phyloP scores from a whole-genome alignment of 1,284 basidiomycete species.

The Pisolithus thermaeus region DNA sequence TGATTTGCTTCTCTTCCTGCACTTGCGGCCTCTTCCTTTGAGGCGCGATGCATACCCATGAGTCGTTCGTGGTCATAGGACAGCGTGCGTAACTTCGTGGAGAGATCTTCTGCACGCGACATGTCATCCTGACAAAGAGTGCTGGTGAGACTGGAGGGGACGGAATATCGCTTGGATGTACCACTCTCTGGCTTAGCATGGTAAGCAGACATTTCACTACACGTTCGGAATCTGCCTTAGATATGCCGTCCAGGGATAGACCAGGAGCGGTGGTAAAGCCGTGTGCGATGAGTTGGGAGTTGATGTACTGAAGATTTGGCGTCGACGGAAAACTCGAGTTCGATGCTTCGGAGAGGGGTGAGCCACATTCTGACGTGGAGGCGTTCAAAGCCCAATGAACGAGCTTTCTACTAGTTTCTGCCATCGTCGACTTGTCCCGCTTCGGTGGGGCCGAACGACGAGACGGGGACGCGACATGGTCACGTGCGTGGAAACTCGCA shows the following conservation, averaged over 20 bases:
- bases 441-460: constrained; percentile 7
- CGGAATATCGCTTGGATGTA: constrained; percentile 35
- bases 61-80: constrained; percentile 82
- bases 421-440: constrained; percentile 19
- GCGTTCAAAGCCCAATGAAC: constrained; percentile 43
- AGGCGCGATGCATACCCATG: constrained; percentile 52
- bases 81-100: constrained; percentile 70
- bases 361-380: constrained; percentile 36
- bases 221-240: constrained; percentile 55
- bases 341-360: constrained; percentile 34
- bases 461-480: constrained; percentile 18
- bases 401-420: constrained; percentile 32
- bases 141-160: constrained; percentile 1
- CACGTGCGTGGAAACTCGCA: constrained; percentile 20
- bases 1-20: constrained; percentile 70
- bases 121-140: constrained; percentile 62
- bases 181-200: constrained; percentile 74
- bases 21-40: constrained; percentile 54
- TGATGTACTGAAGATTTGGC: constrained; percentile 39
- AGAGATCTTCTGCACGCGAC: constrained; percentile 69
- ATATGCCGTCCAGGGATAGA: constrained; percentile 39
- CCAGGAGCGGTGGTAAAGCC: constrained; percentile 68
- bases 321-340: constrained; percentile 41
- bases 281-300: constrained; percentile 38
- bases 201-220: constrained; percentile 73